Conservation (phyloP, 139 green algal genomes). For the Mychonastes homosphaera region DNA sequence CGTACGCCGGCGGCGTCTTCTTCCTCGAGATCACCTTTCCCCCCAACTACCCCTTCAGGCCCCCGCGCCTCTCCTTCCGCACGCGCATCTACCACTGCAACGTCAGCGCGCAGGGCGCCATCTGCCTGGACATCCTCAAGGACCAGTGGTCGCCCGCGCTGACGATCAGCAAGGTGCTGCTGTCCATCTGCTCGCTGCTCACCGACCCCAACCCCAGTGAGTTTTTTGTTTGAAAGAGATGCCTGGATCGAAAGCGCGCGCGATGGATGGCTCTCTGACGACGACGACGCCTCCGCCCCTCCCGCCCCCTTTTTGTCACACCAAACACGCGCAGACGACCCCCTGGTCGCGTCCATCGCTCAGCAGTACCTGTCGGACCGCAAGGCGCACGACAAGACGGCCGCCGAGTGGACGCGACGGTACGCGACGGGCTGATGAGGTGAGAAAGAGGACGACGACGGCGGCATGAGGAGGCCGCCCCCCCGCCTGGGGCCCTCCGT, state of each 20-base stretch:
- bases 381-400: conserved; percentile 77
- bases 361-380: conserved; percentile 74
- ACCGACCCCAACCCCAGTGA: conserved; percentile 84
- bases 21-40: conserved; percentile 95
- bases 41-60: conserved; percentile 91
- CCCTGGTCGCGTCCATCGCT: conserved; percentile 81
- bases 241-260: not conserved
- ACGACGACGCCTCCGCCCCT: not conserved
- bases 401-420: conserved; percentile 81
- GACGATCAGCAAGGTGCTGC: conserved; percentile 76
- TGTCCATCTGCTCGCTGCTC: conserved; percentile 87
- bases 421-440: conserved; percentile 71
- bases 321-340: conserved; percentile 59
- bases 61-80: conserved; percentile 68
- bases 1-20: conserved; percentile 84
- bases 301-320: not conserved
- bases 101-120: conserved; percentile 74
- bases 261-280: not conserved
- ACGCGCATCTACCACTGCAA: conserved; percentile 95
- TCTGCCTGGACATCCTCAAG: conserved; percentile 88
- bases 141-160: conserved; percentile 82
- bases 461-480: no score
- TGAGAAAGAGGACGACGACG: no score
- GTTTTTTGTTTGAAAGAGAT: conserved; percentile 5
- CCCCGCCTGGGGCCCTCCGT: no score